These are phyloP conservation scores for Parastagonospora avenae DNA, from an alignment of 2,329 filamentous ascomycete species.

Conservation along the genomic window DNA sequence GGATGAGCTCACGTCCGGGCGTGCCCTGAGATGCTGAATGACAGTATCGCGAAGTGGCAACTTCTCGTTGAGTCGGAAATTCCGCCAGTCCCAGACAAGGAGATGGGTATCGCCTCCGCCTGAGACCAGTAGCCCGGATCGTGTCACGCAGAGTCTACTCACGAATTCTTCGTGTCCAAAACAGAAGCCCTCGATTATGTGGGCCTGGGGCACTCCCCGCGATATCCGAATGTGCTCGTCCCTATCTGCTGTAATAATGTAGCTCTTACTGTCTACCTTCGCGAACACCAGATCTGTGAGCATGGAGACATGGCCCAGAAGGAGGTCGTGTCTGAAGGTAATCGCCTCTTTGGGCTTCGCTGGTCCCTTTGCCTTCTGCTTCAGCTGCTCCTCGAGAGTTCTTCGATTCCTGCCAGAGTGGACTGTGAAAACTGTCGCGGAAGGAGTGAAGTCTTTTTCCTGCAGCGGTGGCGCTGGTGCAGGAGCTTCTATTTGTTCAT, in stretches of 20 bases:
- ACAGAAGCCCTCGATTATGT: constrained; percentile 89
- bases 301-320: constrained; percentile 95
- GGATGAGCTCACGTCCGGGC: constrained; percentile 15
- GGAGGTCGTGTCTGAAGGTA: constrained; percentile 73
- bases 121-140: constrained; percentile 72
- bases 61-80: constrained; percentile 59
- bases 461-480: constrained; percentile 19
- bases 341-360: constrained; percentile 55
- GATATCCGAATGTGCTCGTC: constrained; percentile 90
- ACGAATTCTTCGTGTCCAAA: constrained; percentile 88
- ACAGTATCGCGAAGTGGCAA: constrained; percentile 48
- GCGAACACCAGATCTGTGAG: constrained; percentile 74
- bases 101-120: constrained; percentile 84
- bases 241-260: constrained; percentile 70
- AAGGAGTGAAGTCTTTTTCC: constrained; percentile 53
- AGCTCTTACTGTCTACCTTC: constrained; percentile 58
- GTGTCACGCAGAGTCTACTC: constrained; percentile 72
- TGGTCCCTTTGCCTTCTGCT: constrained; percentile 48
- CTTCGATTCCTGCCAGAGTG: constrained; percentile 66
- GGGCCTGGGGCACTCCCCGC: constrained; percentile 77
- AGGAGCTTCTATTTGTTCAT: constrained; percentile 30
- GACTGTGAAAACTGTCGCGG: constrained; percentile 64
- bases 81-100: constrained; percentile 81
- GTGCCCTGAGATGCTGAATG: constrained; percentile 21
- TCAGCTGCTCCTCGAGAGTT: constrained; percentile 62